Evolutionary conservation across 148 eudicot genomes (phyloP).

Genomic region (Silene latifolia): DNA sequence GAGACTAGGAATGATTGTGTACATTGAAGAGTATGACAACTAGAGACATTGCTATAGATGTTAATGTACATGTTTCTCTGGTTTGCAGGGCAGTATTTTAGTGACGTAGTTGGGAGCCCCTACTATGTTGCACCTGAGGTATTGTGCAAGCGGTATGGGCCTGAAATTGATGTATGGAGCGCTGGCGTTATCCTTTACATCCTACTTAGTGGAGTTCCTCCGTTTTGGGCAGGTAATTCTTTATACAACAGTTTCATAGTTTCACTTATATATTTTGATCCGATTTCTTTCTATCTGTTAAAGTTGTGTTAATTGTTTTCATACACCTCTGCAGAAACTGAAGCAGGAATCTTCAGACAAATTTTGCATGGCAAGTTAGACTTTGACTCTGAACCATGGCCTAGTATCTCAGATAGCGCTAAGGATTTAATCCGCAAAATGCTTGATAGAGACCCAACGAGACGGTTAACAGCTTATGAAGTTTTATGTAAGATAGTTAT

Average conservation of each 20-base stretch:
- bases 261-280: not conserved
- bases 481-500: slow-evolving; percentile 54
- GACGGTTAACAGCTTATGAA: slow-evolving; percentile 63
- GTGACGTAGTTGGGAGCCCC: slow-evolving; percentile 81
- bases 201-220: slow-evolving; percentile 69
- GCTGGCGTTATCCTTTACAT: slow-evolving; percentile 82
- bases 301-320: not conserved
- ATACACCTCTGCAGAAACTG: slow-evolving; percentile 48
- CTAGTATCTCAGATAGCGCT: slow-evolving; percentile 63
- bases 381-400: slow-evolving; percentile 75
- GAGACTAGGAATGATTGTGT: not conserved
- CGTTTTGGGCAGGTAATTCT: slow-evolving; percentile 69
- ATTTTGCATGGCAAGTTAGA: slow-evolving; percentile 72
- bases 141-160: slow-evolving; percentile 71
- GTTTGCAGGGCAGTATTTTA: slow-evolving; percentile 56
- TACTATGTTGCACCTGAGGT: slow-evolving; percentile 86
- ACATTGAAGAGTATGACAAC: not conserved
- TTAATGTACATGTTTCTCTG: not conserved
- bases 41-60: not conserved
- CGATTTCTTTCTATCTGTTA: not conserved
- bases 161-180: slow-evolving; percentile 79
- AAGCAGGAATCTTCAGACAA: slow-evolving; percentile 70
- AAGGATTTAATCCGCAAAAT: slow-evolving; percentile 70
- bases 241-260: slow-evolving; percentile 1
- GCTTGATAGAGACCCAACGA: slow-evolving; percentile 61